Evolutionary conservation across 2,329 filamentous ascomycete species (phyloP).

Genomic region (Penicillium polonicum): DNA sequence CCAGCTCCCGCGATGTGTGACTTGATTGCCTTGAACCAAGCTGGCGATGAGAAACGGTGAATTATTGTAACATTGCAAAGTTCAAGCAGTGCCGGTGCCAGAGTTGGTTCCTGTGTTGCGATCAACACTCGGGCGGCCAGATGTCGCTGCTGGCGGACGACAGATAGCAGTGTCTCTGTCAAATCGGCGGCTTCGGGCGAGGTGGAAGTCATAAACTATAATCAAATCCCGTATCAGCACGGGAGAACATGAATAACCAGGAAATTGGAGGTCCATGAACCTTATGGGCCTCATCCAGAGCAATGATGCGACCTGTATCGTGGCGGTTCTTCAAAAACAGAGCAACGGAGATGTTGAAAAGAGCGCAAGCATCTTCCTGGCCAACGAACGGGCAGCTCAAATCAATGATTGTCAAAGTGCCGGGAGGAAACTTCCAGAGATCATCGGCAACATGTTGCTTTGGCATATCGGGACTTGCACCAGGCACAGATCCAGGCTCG

Average conservation of each 20-base stretch:
- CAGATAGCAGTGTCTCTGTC: constrained; percentile 4
- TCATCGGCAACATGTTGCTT: constrained; percentile 9
- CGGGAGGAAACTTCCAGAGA: constrained; percentile 26
- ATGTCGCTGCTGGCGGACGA: constrained; percentile 6
- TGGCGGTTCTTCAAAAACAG: constrained; percentile 61
- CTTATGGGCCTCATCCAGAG: constrained; percentile 60
- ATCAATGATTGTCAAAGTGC: constrained; percentile 62
- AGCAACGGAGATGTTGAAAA: constrained; percentile 71
- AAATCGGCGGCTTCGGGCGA: not conserved
- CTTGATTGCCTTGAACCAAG: constrained; percentile 2
- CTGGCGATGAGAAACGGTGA: constrained; percentile 5
- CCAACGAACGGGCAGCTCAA: constrained; percentile 71
- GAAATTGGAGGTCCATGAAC: constrained; percentile 31
- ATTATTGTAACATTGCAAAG: constrained; percentile 2
- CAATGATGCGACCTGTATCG: constrained; percentile 52
- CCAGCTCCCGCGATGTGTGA: constrained; percentile 1
- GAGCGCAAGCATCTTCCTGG: constrained; percentile 62
- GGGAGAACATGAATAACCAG: rapidly evolving
- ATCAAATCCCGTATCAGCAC: not conserved
- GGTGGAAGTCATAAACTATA: not conserved
- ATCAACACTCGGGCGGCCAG: constrained; percentile 1
- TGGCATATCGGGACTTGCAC: not conserved
- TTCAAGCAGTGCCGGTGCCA: constrained; percentile 1
- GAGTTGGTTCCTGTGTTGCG: constrained; percentile 7
- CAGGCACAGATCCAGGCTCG: constrained; percentile 26